Evolutionary conservation across 225 moss, liverwort and hornwort species (phyloP), one percentile per base, ranked within the genome.

Genomic region (Climacium dendroides): DNA sequence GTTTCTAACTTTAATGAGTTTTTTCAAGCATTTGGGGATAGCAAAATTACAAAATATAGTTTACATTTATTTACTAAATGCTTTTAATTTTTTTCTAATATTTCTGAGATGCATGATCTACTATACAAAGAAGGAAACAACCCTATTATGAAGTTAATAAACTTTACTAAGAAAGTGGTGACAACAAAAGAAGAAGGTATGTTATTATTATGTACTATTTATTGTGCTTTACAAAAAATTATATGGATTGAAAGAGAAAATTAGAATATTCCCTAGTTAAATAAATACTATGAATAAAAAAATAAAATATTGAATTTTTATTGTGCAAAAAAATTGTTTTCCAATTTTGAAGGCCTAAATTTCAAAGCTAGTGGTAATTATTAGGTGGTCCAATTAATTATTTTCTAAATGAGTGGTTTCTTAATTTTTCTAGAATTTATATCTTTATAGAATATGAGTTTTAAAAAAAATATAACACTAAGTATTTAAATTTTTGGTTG

Each of bases 381-480:
- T 26, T 53, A 15, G 13, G 0, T 48, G 26, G 1, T 15, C 3
- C 15, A 15, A 3, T 25, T 2, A 18, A 30, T 53, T 6, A 25
- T 39, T 43, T 20, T 0, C 16, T 15, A 39, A 8, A 28, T n/a
- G 8, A 57, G 1, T 1, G 11, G 0, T 41, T 41, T 3, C 19
- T 79, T 19, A 0, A 7, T 19, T 13, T 26, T 29, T 29, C 3
- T 24, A 37, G 2, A 26, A 39, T 57, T 39, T 57, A 0, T 57
- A 57, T 55, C 25, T 5, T 25, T 20, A 25, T 10, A 6, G 9
- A 17, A 28, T 24, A 15, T n/a, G 9, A 13, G 3, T 77, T 2
- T 16, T 10, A 37, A 7, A 24, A 35, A 0, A n/a, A 54, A 14
- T 53, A 52, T 5, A 35, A 24, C 1, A 23, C 0, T 14, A 3